A percentile compares a stretch with the other conserved stretches of the same genome.
These are phyloP conservation scores for Zhuliangozyma parablackwelliae DNA, from an alignment of 1,139 yeast genomes.

Conservation along the genomic window DNA sequence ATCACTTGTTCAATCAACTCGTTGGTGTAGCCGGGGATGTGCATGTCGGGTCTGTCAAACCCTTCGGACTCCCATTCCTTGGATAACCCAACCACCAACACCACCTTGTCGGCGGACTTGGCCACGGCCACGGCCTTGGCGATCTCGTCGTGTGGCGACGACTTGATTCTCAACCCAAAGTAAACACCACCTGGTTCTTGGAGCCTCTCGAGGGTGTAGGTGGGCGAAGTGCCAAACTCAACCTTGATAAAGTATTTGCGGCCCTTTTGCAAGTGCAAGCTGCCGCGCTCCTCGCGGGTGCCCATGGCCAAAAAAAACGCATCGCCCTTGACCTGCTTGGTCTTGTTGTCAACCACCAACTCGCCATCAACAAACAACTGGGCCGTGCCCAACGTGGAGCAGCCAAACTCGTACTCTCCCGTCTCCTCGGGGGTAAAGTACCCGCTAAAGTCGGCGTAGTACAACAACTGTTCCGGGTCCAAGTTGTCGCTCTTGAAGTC, in stretches of 20 bases:
- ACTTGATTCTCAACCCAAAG: slow-evolving; percentile 22
- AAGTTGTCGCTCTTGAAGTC: slow-evolving; percentile 40
- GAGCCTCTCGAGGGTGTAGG: slow-evolving; percentile 23
- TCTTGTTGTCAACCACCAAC: slow-evolving; percentile 53
- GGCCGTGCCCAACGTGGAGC: slow-evolving; percentile 51
- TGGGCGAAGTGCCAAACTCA: slow-evolving; percentile 47
- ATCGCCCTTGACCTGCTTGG: slow-evolving; percentile 45
- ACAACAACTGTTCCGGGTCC: slow-evolving; percentile 18
- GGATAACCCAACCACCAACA: slow-evolving; percentile 38
- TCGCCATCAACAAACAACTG: slow-evolving; percentile 48
- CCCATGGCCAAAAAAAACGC: slow-evolving; percentile 47
- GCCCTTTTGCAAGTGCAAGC: slow-evolving; percentile 33
- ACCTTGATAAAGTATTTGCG: slow-evolving; percentile 36
- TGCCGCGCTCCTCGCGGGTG: slow-evolving; percentile 40
- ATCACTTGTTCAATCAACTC: slow-evolving; percentile 42
- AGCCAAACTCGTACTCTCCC: slow-evolving; percentile 50
- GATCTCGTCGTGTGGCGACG: slow-evolving; percentile 21
- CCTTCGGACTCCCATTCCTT: slow-evolving; percentile 39
- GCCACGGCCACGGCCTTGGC: slow-evolving; percentile 27
- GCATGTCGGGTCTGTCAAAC: slow-evolving; percentile 29
- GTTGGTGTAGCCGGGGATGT: slow-evolving; percentile 47
- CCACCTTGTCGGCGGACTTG: slow-evolving; percentile 30
- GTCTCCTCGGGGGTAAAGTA: slow-evolving; percentile 40
- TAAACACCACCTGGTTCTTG: slow-evolving; percentile 30
- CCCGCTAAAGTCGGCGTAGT: slow-evolving; percentile 43